These are phyloP conservation scores for Termitomyces eurrhizus DNA, from an alignment of 768 basidiomycete species.

Conservation along the genomic window DNA sequence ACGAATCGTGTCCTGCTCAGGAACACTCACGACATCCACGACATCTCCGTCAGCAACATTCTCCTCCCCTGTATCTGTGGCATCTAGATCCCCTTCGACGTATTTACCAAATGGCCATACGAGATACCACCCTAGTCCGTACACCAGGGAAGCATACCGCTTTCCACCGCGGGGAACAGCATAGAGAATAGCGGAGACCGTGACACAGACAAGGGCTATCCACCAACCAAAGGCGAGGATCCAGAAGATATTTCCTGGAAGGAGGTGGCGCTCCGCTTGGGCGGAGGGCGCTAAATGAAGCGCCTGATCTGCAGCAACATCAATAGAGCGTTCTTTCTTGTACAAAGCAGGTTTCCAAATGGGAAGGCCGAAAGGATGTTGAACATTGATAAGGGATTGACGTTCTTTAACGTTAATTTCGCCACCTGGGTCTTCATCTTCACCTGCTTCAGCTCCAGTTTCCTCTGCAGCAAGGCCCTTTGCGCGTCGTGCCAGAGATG, in stretches of 20 bases:
- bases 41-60: conserved; percentile 30
- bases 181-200: conserved; percentile 64
- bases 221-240: conserved; percentile 89
- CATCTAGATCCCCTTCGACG: conserved; percentile 73
- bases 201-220: conserved; percentile 71
- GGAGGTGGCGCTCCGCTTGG: conserved; percentile 87
- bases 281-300: conserved; percentile 91
- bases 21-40: conserved; percentile 29
- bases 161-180: conserved; percentile 77
- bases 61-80: conserved; percentile 32
- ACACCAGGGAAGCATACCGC: conserved; percentile 81
- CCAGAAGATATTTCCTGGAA: conserved; percentile 96
- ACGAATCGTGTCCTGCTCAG: conserved; percentile 33
- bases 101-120: conserved; percentile 99
- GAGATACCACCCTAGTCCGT: conserved; percentile 94
- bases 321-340: conserved; percentile 95
- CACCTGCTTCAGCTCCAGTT: conserved; percentile 39
- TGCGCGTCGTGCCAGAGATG: conserved; percentile 29
- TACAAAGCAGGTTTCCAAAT: conserved; percentile 99
- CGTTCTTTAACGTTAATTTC: conserved; percentile 93
- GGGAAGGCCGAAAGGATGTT: conserved; percentile 97
- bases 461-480: conserved; percentile 37
- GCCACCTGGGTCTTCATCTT: conserved; percentile 30
- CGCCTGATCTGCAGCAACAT: conserved; percentile 92
- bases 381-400: conserved; percentile 97